Evolutionary conservation across 805 yeast species (phyloP).

Genomic region (Teunomyces cretensis): DNA sequence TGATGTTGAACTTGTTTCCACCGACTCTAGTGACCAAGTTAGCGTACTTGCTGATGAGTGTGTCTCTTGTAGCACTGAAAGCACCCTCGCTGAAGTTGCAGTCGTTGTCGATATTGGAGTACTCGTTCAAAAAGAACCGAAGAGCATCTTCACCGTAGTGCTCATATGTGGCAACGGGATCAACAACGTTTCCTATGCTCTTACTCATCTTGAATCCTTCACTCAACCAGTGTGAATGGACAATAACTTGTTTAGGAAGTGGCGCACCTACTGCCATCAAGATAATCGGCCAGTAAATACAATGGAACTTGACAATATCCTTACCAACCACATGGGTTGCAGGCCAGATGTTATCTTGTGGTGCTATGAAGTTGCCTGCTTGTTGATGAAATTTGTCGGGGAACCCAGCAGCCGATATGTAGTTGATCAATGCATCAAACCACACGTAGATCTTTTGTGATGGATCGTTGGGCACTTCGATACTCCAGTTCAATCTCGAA

Average conservation of each 20-base stretch:
- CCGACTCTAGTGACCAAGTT: slow-evolving; percentile 75
- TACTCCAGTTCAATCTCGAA: slow-evolving; percentile 82
- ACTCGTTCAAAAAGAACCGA: slow-evolving; percentile 73
- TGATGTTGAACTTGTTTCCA: slow-evolving; percentile 63
- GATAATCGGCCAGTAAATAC: slow-evolving; percentile 92
- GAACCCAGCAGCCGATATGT: slow-evolving; percentile 69
- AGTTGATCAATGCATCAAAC: slow-evolving; percentile 92
- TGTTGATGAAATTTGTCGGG: slow-evolving; percentile 18
- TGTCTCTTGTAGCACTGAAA: slow-evolving; percentile 53
- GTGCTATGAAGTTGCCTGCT: slow-evolving; percentile 7
- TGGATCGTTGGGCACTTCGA: slow-evolving; percentile 78
- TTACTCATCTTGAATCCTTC: slow-evolving; percentile 94
- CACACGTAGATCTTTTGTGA: slow-evolving; percentile 88
- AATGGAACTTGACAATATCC: slow-evolving; percentile 85
- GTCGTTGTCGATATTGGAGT: slow-evolving; percentile 73
- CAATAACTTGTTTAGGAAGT: slow-evolving; percentile 72
- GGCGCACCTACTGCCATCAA: slow-evolving; percentile 76
- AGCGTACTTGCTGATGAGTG: slow-evolving; percentile 78
- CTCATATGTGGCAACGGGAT: slow-evolving; percentile 67
- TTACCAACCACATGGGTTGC: slow-evolving; percentile 87
- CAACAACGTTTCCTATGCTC: slow-evolving; percentile 89
- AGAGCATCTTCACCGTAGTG: slow-evolving; percentile 71
- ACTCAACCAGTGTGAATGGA: slow-evolving; percentile 93
- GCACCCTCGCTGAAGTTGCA: slow-evolving; percentile 70
- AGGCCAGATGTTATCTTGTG: slow-evolving; percentile 48